Evolutionary conservation across 73 alveolate genomes (phyloP), one percentile per base, ranked within the genome.

Genomic region (Paramecium pentaurelia): DNA sequence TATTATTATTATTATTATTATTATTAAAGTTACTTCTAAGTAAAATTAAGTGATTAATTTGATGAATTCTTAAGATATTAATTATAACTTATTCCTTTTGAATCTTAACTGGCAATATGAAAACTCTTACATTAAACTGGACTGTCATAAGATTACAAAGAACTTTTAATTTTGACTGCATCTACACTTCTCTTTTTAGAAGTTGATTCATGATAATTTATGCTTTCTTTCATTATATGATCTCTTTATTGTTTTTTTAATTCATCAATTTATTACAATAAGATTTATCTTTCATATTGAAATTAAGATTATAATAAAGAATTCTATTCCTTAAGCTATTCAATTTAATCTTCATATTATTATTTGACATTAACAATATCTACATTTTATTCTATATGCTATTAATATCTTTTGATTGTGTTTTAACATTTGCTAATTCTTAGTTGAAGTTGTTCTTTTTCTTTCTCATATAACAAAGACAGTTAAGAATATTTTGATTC

Each of bases 91-190:
- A 38, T 60, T 12, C 49, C 58, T 20, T 80, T 80, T 18, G 58
- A 25, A 80, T 80, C 91, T 32, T 40, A 5, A 20, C 30, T 18
- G n/a, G 75, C 91, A 5, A 45, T 44, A 47, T 80, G 91, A 80
- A 80, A 80, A 25, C 91, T 80, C 28, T 80, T 80, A 27, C 91
- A 80, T 47, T 80, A 47, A 9, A 80, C 73, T 27, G 91, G 91
- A 44, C 91, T 80, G 16, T 80, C 91, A 64, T 64, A 64, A 11
- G 84, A 64, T 64, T 64, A 28, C 16, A 64, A 34, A 6, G 84
- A 64, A 64, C 84, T 64, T 64, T 64, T 64, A 28, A 64, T 64
- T 28, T 64, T 64, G 22, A 64, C 28, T 64, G 49, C 84, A 3
- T 64, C 84, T 0, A 64, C 84, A 45, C 73, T 80, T 8, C 34